Evolutionary conservation across 495 filamentous ascomycete species (phyloP).

Genomic region (Aspergillus nidulans): DNA sequence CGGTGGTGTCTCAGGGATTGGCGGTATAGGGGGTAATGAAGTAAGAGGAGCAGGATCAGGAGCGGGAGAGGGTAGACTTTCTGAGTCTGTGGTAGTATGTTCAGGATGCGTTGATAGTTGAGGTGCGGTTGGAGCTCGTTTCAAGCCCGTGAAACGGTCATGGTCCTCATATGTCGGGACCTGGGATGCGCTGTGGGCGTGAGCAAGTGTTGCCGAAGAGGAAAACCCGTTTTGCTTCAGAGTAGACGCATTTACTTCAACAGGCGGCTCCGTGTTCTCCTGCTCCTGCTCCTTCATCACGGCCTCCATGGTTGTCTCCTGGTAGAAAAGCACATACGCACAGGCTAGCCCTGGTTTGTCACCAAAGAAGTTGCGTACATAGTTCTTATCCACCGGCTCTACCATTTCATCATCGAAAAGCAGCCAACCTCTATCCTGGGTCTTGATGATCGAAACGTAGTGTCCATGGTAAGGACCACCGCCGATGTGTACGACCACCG

Average conservation of each 20-base stretch:
- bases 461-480: slow-evolving; percentile 98
- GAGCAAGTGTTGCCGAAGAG: slow-evolving; percentile 27
- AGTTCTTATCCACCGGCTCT: slow-evolving; percentile 93
- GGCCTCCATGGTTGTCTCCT: slow-evolving; percentile 90
- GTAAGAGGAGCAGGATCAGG: slow-evolving; percentile 12
- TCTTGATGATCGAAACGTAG: slow-evolving; percentile 97
- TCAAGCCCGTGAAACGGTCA: slow-evolving; percentile 50
- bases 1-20: slow-evolving; percentile 32
- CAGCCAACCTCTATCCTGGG: slow-evolving; percentile 90
- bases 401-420: slow-evolving; percentile 98
- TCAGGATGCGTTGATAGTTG: slow-evolving; percentile 34
- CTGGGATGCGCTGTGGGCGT: slow-evolving; percentile 40
- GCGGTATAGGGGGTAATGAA: slow-evolving; percentile 30
- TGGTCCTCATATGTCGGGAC: slow-evolving; percentile 40
- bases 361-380: slow-evolving; percentile 97
- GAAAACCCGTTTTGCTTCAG: slow-evolving; percentile 42
- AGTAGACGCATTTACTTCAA: slow-evolving; percentile 52
- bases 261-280: slow-evolving; percentile 62
- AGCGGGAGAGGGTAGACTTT: slow-evolving; percentile 7
- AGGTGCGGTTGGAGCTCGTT: slow-evolving; percentile 60
- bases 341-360: slow-evolving; percentile 87
- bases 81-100: slow-evolving; percentile 21
- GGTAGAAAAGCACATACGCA: slow-evolving; percentile 96
- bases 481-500: slow-evolving; percentile 97
- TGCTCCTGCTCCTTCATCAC: slow-evolving; percentile 77